Evolutionary conservation across 768 basidiomycete genomes (phyloP), one percentile per base, ranked within the genome.

Genomic region (Russula griseocarnosa): DNA sequence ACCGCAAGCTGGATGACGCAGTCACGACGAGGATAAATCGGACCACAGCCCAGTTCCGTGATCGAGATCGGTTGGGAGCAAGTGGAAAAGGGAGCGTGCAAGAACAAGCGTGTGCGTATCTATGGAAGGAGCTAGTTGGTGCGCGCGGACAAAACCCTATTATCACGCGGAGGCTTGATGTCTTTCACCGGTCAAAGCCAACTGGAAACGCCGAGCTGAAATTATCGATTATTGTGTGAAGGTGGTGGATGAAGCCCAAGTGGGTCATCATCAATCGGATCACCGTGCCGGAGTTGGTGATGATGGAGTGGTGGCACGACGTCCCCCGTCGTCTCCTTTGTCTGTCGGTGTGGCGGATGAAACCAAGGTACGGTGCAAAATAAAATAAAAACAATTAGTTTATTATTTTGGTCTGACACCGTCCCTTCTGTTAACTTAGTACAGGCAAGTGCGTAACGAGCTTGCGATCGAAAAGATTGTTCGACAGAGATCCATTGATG

Each of bases 51-150:
- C 80, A 85, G 58, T 84, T 87, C 74, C 82, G 89, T 57, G 92
- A 93, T 76, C 79, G 81, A 66, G 85, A 89, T 68, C 82, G 89
- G 30, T 69, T 75, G 55, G 81, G 81, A 13, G 68, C 74, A 26
- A 74, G 70, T 50, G 75, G 76, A 38, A 79, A 75, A 56, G 82
- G 79, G 16, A 87, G 76, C 61, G 74, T 86, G 52, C 86, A 91
- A 71, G 88, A 90, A 59, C 83, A 86, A 72, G 85, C 90, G 55
- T 94, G 91, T 73, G 79, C 82, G 11, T 80, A 85, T 67, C 74
- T 93, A 46, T 93, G 92, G 91, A 79, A 81, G 69, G 87, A 93
- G 70, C 78, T 94, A 66, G 81, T 90, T 63, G 87, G 91, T 90
- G 71, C 73, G 55, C 68, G 60, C 68, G 34, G 63, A 57, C 59